These are phyloP conservation scores for Penicillium sp. DNA, from an alignment of 2,329 filamentous ascomycete genomes.

Conservation along the genomic window DNA sequence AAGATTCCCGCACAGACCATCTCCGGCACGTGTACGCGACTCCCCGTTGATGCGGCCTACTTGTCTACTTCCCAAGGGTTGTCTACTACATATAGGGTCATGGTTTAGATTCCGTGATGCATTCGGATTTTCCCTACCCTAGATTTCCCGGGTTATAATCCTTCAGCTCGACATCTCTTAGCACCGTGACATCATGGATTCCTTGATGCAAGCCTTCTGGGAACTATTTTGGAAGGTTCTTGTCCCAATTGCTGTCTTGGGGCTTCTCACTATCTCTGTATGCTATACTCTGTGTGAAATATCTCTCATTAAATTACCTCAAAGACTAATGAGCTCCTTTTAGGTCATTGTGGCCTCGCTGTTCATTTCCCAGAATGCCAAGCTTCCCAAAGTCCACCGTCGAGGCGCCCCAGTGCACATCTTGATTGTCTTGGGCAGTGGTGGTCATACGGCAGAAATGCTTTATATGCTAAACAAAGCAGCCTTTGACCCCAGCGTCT, in stretches of 20 bases:
- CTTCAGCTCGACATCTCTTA: too few relatives aligned
- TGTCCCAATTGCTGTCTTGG: slow-evolving; percentile 9
- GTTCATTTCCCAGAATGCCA: slow-evolving; percentile 34
- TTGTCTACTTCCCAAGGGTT: not conserved
- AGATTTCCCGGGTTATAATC: too few relatives aligned
- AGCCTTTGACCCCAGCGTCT: slow-evolving; percentile 52
- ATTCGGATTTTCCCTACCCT: not conserved
- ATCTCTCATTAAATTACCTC: not conserved
- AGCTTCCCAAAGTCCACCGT: slow-evolving; percentile 34
- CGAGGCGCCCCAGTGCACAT: slow-evolving; percentile 58
- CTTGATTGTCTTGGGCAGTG: slow-evolving; percentile 84
- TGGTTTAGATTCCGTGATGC: not conserved
- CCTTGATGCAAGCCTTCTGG: slow-evolving; percentile 3
- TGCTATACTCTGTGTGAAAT: slow-evolving; percentile 19
- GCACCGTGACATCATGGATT: slow-evolving; percentile 27
- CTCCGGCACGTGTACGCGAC: slow-evolving; percentile 26
- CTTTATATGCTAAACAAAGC: slow-evolving; percentile 75
- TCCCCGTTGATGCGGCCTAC: too few relatives aligned
- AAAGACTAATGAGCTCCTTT: slow-evolving; percentile 13
- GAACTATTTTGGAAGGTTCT: slow-evolving; percentile 13
- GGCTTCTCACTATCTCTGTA: slow-evolving; percentile 14
- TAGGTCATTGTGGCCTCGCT: slow-evolving; percentile 33
- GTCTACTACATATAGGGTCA: too few relatives aligned
- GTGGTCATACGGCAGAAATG: slow-evolving; percentile 96
- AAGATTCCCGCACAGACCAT: slow-evolving; percentile 14